Conservation (phyloP, 306 rosid genomes). For the Medicago arabica region DNA sequence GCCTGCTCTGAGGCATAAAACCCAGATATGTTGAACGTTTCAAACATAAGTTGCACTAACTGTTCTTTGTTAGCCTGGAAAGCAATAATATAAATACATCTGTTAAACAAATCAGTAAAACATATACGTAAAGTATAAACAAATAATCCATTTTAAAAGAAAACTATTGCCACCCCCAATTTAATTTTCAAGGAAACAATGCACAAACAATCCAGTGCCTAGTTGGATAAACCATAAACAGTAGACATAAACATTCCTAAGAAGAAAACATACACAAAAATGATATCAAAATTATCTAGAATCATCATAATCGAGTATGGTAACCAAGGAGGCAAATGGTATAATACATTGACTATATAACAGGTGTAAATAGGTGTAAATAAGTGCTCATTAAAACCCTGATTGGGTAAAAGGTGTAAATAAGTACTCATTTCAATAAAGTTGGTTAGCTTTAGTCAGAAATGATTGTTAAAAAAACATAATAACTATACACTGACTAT, state of each 20-base stretch:
- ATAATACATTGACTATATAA: slow-evolving; percentile 6
- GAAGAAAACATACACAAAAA: slow-evolving; percentile 13
- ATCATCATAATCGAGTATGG: neutral
- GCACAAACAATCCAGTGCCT: slow-evolving; percentile 10
- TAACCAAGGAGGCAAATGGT: slow-evolving; percentile 26
- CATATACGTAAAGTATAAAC: too few species aligned
- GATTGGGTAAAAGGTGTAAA: neutral
- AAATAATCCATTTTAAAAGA: slow-evolving; percentile 23
- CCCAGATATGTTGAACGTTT: slow-evolving; percentile 98
- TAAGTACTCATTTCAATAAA: slow-evolving; percentile 18
- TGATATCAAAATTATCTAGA: neutral
- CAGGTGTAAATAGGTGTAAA: neutral
- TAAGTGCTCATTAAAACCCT: slow-evolving; percentile 27
- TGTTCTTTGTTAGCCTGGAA: slow-evolving; percentile 92
- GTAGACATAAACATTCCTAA: slow-evolving; percentile 3
- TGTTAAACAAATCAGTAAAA: slow-evolving; percentile 6
- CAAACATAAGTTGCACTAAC: slow-evolving; percentile 96
- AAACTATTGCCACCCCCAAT: slow-evolving; percentile 15
- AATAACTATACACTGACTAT: neutral
- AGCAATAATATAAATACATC: slow-evolving; percentile 25
- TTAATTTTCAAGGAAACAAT: slow-evolving; percentile 23
- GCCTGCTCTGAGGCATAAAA: slow-evolving; percentile 99
- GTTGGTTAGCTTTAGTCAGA: slow-evolving; percentile 1
- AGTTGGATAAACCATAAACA: slow-evolving; percentile 37
- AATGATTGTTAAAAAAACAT: neutral